Evolutionary conservation across 306 rosid genomes (phyloP).

Genomic region (Vigna hirtella): DNA sequence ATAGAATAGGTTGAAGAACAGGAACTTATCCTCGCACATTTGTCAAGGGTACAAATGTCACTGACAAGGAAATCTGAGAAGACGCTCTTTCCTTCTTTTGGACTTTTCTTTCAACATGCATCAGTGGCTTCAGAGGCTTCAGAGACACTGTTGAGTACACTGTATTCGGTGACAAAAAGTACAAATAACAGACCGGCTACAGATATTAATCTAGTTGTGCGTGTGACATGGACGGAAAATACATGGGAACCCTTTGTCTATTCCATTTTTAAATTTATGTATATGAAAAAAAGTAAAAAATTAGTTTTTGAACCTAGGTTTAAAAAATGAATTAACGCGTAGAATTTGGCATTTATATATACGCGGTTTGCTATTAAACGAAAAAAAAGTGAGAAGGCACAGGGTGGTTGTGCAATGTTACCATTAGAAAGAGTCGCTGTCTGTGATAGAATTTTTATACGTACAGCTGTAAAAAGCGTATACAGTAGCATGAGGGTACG

Average conservation of each 20-base stretch:
- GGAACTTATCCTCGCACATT: slow-evolving; percentile 25
- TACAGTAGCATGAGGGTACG: background rate
- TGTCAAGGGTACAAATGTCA: slow-evolving; percentile 33
- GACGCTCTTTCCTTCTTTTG: slow-evolving; percentile 33
- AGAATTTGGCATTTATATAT: background rate
- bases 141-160: background rate
- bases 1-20: slow-evolving; percentile 33
- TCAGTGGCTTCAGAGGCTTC: slow-evolving; percentile 21
- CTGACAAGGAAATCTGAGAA: slow-evolving; percentile 28
- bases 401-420: slow-evolving; percentile 1
- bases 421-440: background rate
- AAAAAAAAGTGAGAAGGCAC: background rate
- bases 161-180: background rate
- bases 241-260: background rate
- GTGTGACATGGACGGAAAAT: slow-evolving; percentile 1
- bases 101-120: slow-evolving; percentile 31
- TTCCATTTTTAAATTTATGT: background rate
- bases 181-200: background rate
- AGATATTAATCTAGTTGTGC: background rate
- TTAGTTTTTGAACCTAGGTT: background rate
- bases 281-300: too few relatives aligned
- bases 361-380: background rate
- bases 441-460: background rate
- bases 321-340: background rate
- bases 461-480: background rate